Evolutionary conservation across 129 eudicot genomes (phyloP), one percentile per base, ranked within the genome.

Genomic region (Scalesia atractyloides): DNA sequence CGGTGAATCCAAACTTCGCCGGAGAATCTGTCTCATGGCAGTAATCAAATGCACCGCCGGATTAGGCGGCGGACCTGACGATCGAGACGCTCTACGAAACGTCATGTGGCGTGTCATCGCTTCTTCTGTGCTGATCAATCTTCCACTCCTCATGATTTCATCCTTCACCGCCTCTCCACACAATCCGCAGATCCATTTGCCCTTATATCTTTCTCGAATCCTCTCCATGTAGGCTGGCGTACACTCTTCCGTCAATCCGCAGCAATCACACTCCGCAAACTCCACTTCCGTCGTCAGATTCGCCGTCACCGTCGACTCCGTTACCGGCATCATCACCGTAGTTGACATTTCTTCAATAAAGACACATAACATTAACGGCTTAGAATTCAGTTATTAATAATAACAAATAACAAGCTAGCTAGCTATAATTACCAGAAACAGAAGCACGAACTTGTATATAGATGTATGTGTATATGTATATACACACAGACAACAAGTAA

Each of bases 101-200:
- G 69, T 76, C 72, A 86, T 62, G 59, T 91, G 97, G 4, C 91
- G 89, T 44, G 66, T 80, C 84, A 88, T 49, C 0, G 97, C 97
- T 58, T 91, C 95, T 11, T 91, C 92, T 7, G 86, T 77, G 68
- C 85, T 91, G 53, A 88, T 81, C 43, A 91, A 75, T 74, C 91
- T 73, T 18, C 79, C 82, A 44, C 90, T 80, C 2, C 96, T 76
- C 20, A 82, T 66, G 11, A 84, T 81, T 58, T 91, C 97, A 18
- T 91, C 86, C 20, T 91, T 88, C 16, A 91, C 88, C 6, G 96
- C 97, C 48, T 91, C 97, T 0, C 87, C 85, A 49, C 97, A 91
- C 5, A 91, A 82, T 66, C 97, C 97, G 57, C 97, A 91, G 64
- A 91, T 86, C 97, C 97, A 91, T 76, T 91, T 91, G 0, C 97